A percentile compares a stretch with the other conserved stretches of the same genome.
These are phyloP conservation scores for Umbilicaria muhlenbergii DNA, from an alignment of 495 filamentous ascomycete species.

Conservation along the genomic window DNA sequence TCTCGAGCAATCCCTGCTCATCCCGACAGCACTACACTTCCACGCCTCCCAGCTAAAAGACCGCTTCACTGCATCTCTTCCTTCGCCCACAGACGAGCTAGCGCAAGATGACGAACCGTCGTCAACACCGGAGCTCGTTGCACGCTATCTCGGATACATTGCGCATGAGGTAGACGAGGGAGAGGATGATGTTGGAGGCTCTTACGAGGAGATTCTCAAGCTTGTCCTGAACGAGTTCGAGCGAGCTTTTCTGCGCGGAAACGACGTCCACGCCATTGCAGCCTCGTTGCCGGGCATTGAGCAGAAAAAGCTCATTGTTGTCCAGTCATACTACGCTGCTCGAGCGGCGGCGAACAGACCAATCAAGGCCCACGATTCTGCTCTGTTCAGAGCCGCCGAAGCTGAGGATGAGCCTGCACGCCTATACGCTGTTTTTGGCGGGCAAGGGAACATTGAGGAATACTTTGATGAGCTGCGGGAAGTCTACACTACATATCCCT, in stretches of 20 bases:
- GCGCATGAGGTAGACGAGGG: slow-evolving; percentile 76
- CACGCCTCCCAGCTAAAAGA: slow-evolving; percentile 87
- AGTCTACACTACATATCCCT: slow-evolving; percentile 77
- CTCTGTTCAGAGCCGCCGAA: slow-evolving; percentile 71
- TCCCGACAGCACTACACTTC: slow-evolving; percentile 89
- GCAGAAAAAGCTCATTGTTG: slow-evolving; percentile 74
- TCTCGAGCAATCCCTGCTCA: slow-evolving; percentile 85
- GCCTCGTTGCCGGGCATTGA: slow-evolving; percentile 74
- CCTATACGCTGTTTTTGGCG: slow-evolving; percentile 87
- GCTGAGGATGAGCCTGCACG: slow-evolving; percentile 62
- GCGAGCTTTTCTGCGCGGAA: slow-evolving; percentile 81
- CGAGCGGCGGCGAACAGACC: slow-evolving; percentile 66
- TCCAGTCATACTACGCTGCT: slow-evolving; percentile 79
- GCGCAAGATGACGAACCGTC: slow-evolving; percentile 97
- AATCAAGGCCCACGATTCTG: slow-evolving; percentile 81
- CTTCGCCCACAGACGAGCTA: slow-evolving; percentile 84
- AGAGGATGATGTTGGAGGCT: slow-evolving; percentile 73
- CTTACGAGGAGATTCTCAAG: slow-evolving; percentile 76
- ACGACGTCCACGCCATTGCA: slow-evolving; percentile 86
- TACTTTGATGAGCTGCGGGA: slow-evolving; percentile 96
- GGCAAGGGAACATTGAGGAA: slow-evolving; percentile 98
- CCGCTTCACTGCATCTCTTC: slow-evolving; percentile 66
- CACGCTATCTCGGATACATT: slow-evolving; percentile 79
- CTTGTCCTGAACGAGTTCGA: slow-evolving; percentile 89
- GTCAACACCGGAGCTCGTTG: slow-evolving; percentile 77